phyloP scores from a whole-genome alignment of 192 early-diverging fungal genomes.

The Geranomyces michiganensis region DNA sequence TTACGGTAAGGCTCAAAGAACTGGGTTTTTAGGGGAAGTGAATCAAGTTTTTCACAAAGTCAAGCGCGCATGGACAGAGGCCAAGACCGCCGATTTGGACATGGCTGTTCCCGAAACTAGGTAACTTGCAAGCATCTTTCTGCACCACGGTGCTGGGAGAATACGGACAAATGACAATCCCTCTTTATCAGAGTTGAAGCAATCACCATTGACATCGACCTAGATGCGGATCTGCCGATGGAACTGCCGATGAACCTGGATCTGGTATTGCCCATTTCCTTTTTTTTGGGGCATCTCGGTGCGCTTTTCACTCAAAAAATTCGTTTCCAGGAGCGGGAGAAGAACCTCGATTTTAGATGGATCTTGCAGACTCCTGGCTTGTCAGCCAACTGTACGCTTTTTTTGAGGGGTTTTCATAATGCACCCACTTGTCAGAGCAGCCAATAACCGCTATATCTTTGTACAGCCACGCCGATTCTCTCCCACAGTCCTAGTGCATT shows the following conservation, averaged over 20 bases:
- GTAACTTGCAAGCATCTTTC: no score
- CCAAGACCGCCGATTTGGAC: slow-evolving; percentile 22
- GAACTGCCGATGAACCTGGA: slow-evolving; percentile 6
- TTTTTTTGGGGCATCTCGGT: background rate
- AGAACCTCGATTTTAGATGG: slow-evolving; percentile 16
- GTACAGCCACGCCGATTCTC: background rate
- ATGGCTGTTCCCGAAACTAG: slow-evolving; percentile 24
- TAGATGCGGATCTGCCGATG: slow-evolving; percentile 9
- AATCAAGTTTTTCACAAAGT: slow-evolving; percentile 34
- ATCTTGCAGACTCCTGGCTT: background rate
- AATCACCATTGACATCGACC: slow-evolving; percentile 24
- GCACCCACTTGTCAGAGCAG: background rate
- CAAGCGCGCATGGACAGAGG: slow-evolving; percentile 21
- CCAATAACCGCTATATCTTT: no score
- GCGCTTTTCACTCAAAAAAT: background rate
- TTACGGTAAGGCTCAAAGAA: no score
- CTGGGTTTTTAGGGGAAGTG: slow-evolving; percentile 35
- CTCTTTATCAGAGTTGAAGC: slow-evolving; percentile 13
- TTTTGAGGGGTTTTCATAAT: background rate
- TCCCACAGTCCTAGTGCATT: slow-evolving; percentile 7
- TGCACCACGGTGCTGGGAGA: no score
- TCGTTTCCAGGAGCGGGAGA: slow-evolving; percentile 2
- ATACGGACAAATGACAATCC: background rate
- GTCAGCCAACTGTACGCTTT: slow-evolving; percentile 13
- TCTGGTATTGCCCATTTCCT: background rate